phyloP scores from a whole-genome alignment of 73 alveolate genomes.

The Blepharisma japonicum region DNA sequence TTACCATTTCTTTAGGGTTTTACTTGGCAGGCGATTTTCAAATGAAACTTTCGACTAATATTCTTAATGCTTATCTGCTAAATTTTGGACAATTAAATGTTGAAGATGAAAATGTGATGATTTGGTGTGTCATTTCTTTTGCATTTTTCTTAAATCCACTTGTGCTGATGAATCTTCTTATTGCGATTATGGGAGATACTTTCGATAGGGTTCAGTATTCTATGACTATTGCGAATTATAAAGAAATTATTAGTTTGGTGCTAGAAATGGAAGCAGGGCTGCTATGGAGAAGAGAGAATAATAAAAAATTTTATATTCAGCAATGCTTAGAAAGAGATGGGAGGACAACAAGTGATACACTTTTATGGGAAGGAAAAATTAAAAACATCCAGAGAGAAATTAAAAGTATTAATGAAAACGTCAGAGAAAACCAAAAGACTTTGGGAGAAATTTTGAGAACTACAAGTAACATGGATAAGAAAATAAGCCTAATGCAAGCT shows the following conservation, averaged over 20 bases:
- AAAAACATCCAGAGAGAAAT: too few relatives aligned
- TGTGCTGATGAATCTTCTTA: not conserved
- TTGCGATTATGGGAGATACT: conserved; percentile 8
- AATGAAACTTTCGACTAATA: not conserved
- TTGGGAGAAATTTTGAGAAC: too few relatives aligned
- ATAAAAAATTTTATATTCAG: not conserved
- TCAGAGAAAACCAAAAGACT: too few relatives aligned
- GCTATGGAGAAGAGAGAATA: not conserved
- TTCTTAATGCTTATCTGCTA: not conserved
- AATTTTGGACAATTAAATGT: not conserved
- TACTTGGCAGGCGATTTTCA: not conserved
- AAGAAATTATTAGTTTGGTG: not conserved
- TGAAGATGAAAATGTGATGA: not conserved
- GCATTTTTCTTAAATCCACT: conserved; percentile 8
- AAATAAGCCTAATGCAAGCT: too few relatives aligned
- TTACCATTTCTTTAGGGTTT: not conserved
- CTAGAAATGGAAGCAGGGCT: not conserved
- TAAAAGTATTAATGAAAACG: too few relatives aligned
- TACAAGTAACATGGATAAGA: too few relatives aligned
- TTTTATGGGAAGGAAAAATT: not conserved
- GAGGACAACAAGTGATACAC: not conserved
- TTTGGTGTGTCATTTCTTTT: not conserved
- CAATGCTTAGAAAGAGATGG: not conserved
- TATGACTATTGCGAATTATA: not conserved
- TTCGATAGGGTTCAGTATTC: not conserved